These are phyloP conservation scores for Apostasia shenzhenica DNA, from an alignment of 106 monocot species.

Conservation along the genomic window DNA sequence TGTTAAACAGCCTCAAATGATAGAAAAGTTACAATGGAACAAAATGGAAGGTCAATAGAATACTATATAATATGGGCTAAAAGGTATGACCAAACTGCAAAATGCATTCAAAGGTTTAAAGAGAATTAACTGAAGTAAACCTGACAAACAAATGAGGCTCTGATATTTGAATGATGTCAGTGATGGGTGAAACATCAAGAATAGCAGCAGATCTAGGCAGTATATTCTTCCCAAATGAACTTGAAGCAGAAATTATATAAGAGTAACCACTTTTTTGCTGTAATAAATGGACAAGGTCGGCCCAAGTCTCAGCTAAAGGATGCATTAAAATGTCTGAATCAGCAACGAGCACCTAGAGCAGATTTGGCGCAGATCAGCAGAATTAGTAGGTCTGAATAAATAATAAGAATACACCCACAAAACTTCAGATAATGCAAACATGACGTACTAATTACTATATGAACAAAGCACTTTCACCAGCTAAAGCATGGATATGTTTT, in stretches of 20 bases:
- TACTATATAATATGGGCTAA: too few species aligned
- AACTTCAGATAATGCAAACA: constrained; percentile 3
- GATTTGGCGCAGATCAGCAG: neutral
- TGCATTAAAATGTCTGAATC: constrained; percentile 58
- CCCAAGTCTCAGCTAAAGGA: constrained; percentile 92
- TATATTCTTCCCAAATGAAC: constrained; percentile 93
- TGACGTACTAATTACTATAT: neutral
- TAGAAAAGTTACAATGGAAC: too few species aligned
- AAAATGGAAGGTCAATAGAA: too few species aligned
- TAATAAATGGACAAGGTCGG: constrained; percentile 62
- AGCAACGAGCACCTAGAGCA: constrained; percentile 87
- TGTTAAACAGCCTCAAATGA: too few species aligned
- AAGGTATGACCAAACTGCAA: too few species aligned
- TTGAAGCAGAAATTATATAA: constrained; percentile 77
- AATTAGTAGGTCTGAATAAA: neutral
- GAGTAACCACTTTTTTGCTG: constrained; percentile 66
- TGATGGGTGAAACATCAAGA: constrained; percentile 88
- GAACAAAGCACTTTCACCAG: too few species aligned
- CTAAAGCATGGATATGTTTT: too few species aligned
- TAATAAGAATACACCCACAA: neutral
- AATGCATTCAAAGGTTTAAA: neutral
- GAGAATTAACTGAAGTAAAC: constrained; percentile 18
- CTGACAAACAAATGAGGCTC: constrained; percentile 78
- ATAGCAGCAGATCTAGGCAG: constrained; percentile 89
- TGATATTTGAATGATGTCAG: constrained; percentile 75